Conservation (phyloP, 106 monocot species). For the Cymbidium sinense region DNA sequence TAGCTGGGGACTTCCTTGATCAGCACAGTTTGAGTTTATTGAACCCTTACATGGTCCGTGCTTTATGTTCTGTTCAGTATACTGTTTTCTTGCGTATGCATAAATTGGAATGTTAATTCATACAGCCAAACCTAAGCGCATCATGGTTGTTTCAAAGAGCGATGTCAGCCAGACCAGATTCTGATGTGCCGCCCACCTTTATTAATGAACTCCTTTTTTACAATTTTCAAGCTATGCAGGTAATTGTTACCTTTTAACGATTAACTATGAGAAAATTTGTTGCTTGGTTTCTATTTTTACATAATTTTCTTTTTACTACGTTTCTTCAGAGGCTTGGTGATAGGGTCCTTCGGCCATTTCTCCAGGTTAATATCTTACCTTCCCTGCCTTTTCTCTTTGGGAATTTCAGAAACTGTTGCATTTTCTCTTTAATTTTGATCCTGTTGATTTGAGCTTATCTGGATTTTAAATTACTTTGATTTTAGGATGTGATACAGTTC, state of each 20-base stretch:
- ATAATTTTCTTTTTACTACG: slow-evolving; percentile 10
- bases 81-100: background rate
- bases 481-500: slow-evolving; percentile 97
- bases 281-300: background rate
- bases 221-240: slow-evolving; percentile 89
- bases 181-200: slow-evolving; percentile 59
- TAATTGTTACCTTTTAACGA: slow-evolving; percentile 6
- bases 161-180: slow-evolving; percentile 58
- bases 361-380: slow-evolving; percentile 44
- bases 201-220: slow-evolving; percentile 82
- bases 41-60: slow-evolving; percentile 90
- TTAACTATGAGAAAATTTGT: background rate
- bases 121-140: slow-evolving; percentile 93
- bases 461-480: slow-evolving; percentile 1
- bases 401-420: background rate
- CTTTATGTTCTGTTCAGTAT: background rate
- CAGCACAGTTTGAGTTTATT: slow-evolving; percentile 56
- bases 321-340: slow-evolving; percentile 68
- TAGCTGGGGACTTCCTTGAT: slow-evolving; percentile 64
- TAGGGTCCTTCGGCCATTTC: slow-evolving; percentile 79
- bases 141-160: slow-evolving; percentile 98
- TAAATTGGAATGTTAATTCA: slow-evolving; percentile 2
- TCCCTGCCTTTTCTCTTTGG: background rate
- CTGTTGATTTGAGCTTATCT: background rate
- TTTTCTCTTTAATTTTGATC: background rate